Base-by-base conservation (phyloP, 805 yeast species). In the Limtongozyma cylindracea region DNA sequence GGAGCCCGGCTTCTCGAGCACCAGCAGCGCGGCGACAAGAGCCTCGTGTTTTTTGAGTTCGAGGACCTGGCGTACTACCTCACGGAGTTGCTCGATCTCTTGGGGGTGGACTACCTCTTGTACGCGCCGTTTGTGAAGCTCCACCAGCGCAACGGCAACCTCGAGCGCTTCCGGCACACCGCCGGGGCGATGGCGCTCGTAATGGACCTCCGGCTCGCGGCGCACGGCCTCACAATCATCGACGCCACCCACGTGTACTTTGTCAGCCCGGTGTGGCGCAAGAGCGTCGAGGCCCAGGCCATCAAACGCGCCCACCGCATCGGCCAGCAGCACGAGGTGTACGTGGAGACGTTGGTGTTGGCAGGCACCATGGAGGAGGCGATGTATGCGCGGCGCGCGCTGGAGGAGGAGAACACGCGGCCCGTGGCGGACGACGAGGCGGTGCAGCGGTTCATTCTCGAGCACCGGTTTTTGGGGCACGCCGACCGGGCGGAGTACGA, bases 301-400 rank as follows among this genome's bases (percentile, higher is more conserved):
- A 66, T 70, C 21, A 68, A 71, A 30, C 56, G 82, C 45, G 71
- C 78, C 1, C 82, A 70, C 40, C 54, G 80, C 39, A 70, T 70
- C 36, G 80, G 82, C 0, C 80, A 70, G 30, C 45, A 49, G 0
- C 43, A 50, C n/a, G 61, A 61, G 11, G 78, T 70, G 0, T 43
- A 39, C 35, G 80, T 70, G n/a, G 78, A 70, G 33, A 70, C 78
- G 0, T 40, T 70, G 25, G 58, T 70, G 3, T 36, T 70, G 31
- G 45, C 53, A 23, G 66, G 59, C 4, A 70, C 78, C 0, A 46
- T 70, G 21, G 80, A 70, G 30, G 72, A 69, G 37, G 71, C 65
- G 30, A 65, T 70, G 51, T 67, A 64, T 37, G 53, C 43, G 19
- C 38, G 41, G 24, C 31, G 62, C 21, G 23, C 35, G 11, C 11